Evolutionary conservation across 2,329 filamentous ascomycete genomes (phyloP).

Genomic region (Fusarium anguioides): DNA sequence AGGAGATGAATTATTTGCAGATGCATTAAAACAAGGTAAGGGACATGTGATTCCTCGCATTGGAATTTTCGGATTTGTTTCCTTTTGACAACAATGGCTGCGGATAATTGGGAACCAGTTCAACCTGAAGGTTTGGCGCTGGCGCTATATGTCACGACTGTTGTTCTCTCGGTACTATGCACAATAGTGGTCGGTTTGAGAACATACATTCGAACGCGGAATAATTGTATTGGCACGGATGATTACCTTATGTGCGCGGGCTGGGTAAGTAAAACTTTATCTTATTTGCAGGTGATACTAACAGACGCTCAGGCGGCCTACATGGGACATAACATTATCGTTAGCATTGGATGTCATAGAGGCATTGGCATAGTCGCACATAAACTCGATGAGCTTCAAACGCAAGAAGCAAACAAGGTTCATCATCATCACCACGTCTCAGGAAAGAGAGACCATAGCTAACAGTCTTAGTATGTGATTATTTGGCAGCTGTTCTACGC

Average conservation of each 20-base stretch:
- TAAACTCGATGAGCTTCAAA: neutral
- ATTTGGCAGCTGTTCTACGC: slow-evolving; percentile 27
- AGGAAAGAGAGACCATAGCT: neutral
- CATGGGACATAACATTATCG: slow-evolving; percentile 8
- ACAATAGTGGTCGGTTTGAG: neutral
- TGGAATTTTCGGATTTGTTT: too few species aligned
- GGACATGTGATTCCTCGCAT: too few species aligned
- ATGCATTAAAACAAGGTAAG: neutral
- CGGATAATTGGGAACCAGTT: neutral
- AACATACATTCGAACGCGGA: neutral
- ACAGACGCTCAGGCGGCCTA: slow-evolving; percentile 13
- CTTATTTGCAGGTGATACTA: too few species aligned
- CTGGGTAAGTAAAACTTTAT: neutral
- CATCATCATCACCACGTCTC: too few species aligned
- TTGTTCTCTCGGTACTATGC: slow-evolving; percentile 5
- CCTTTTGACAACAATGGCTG: neutral
- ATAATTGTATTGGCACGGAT: neutral
- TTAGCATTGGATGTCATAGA: neutral
- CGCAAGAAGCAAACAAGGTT: slow-evolving; percentile 19
- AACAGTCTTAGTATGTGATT: neutral
- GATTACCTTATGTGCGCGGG: slow-evolving; percentile 19
- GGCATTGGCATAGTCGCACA: slow-evolving; percentile 1
- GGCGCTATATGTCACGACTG: neutral
- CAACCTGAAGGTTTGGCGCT: slow-evolving; percentile 6
- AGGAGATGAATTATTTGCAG: neutral